Percentiles rank a stretch among this genome's conserved stretches.
phyloP scores from a whole-genome alignment of 2,329 filamentous ascomycete genomes.

The Beauveria sp. region DNA sequence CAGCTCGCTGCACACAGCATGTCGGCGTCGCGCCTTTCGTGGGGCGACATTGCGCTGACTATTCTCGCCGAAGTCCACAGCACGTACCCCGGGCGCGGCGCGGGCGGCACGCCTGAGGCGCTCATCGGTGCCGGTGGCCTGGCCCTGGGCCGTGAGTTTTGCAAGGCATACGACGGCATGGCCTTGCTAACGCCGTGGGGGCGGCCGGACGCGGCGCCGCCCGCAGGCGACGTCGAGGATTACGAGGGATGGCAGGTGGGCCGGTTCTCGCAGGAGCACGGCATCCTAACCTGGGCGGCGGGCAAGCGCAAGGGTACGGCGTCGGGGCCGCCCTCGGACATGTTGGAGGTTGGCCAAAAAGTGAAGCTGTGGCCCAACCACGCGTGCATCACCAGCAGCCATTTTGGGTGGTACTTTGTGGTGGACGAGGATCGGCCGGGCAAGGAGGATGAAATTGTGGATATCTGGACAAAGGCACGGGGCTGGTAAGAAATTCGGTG shows the following conservation, averaged over 20 bases:
- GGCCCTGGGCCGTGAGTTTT: slow-evolving; percentile 67
- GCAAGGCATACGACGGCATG: slow-evolving; percentile 64
- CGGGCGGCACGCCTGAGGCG: slow-evolving; percentile 46
- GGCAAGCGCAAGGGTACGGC: slow-evolving; percentile 23
- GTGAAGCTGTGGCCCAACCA: slow-evolving; percentile 73
- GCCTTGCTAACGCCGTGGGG: slow-evolving; percentile 58
- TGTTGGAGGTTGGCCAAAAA: slow-evolving; percentile 54
- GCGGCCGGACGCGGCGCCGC: slow-evolving; percentile 22
- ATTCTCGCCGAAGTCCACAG: slow-evolving; percentile 66
- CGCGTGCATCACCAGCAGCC: slow-evolving; percentile 66
- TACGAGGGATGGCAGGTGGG: slow-evolving; percentile 59
- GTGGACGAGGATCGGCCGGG: slow-evolving; percentile 54
- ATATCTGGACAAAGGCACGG: slow-evolving; percentile 52
- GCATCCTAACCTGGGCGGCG: slow-evolving; percentile 53
- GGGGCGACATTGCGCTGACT: slow-evolving; percentile 55
- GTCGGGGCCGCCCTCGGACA: slow-evolving; percentile 16
- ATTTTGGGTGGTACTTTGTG: slow-evolving; percentile 66
- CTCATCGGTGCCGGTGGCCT: slow-evolving; percentile 62
- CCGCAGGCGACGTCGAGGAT: slow-evolving; percentile 24
- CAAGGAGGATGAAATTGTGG: slow-evolving; percentile 55
- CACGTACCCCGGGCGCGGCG: slow-evolving; percentile 54
- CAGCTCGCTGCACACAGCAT: slow-evolving; percentile 65
- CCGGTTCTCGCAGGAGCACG: slow-evolving; percentile 71
- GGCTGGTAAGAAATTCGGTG: slow-evolving; percentile 17
- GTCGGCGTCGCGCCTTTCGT: slow-evolving; percentile 33